These are phyloP conservation scores for Cladochytrium replicatum DNA, from an alignment of 192 early-diverging fungal species.

Conservation along the genomic window DNA sequence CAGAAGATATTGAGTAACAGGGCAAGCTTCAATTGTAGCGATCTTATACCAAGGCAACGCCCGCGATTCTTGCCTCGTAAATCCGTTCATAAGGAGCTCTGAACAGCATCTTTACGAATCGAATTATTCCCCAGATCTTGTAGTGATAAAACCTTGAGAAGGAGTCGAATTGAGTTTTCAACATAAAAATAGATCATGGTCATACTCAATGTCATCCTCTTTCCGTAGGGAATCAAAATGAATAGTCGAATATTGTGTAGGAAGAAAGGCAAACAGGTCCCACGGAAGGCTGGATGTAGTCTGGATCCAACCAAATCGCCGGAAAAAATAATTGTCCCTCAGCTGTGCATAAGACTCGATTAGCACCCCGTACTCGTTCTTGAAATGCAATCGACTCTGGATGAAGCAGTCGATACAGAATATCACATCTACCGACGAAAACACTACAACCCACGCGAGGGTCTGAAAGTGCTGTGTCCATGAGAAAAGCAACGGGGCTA, in stretches of 20 bases:
- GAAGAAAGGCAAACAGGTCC: slow-evolving; percentile 10
- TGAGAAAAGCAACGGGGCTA: slow-evolving; percentile 15
- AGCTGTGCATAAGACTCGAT: slow-evolving; percentile 2
- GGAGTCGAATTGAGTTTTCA: background rate
- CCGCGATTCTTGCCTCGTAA: slow-evolving; percentile 6
- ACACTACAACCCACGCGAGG: slow-evolving; percentile 8
- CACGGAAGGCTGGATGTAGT: slow-evolving; percentile 11
- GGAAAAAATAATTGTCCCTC: slow-evolving; percentile 8
- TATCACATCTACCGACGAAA: slow-evolving; percentile 9
- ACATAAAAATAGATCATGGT: background rate
- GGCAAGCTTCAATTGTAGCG: background rate
- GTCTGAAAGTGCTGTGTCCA: slow-evolving; percentile 15
- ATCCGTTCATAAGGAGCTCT: slow-evolving; percentile 12
- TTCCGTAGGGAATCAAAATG: background rate
- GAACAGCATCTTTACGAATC: slow-evolving; percentile 18
- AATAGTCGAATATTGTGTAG: background rate
- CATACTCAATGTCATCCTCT: background rate
- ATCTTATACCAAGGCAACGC: slow-evolving; percentile 11
- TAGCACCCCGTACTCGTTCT: slow-evolving; percentile 19
- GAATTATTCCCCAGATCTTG: slow-evolving; percentile 18
- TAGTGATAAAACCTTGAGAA: slow-evolving; percentile 10
- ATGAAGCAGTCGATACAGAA: slow-evolving; percentile 16
- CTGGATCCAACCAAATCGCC: slow-evolving; percentile 3
- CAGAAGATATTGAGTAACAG: background rate
- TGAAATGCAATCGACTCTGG: slow-evolving; percentile 7